Conservation (phyloP, 495 filamentous ascomycete genomes). For the Penicillium turbatum region DNA sequence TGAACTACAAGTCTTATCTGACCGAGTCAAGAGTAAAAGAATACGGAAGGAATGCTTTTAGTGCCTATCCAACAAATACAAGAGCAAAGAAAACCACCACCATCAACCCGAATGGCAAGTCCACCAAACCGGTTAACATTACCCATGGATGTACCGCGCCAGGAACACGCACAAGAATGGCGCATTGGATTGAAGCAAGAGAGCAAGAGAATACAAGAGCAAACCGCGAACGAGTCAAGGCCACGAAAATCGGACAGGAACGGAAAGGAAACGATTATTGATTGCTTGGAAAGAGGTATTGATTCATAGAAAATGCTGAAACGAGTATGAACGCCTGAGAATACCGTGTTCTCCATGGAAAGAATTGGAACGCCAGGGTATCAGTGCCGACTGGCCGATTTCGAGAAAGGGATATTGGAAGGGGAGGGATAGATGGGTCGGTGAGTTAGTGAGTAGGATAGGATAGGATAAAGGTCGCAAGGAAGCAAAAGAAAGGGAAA, state of each 20-base stretch:
- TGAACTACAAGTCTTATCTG: too few relatives aligned
- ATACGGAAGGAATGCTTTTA: too few relatives aligned
- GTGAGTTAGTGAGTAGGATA: background rate
- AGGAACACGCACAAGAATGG: background rate
- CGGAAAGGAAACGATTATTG: background rate
- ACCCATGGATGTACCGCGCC: background rate
- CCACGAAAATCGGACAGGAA: background rate
- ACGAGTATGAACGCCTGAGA: constrained; percentile 9
- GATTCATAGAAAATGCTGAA: background rate
- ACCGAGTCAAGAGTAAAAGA: too few relatives aligned
- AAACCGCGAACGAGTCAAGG: background rate
- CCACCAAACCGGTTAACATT: background rate
- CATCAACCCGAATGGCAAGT: too few relatives aligned
- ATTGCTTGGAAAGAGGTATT: background rate
- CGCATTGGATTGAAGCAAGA: background rate
- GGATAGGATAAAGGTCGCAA: background rate
- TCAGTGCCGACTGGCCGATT: constrained; percentile 3
- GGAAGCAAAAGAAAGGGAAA: background rate
- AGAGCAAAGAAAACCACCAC: too few relatives aligned
- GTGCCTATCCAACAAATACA: too few relatives aligned
- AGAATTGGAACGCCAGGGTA: constrained; percentile 8
- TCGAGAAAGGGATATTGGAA: background rate
- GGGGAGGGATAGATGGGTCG: background rate
- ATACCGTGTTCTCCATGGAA: background rate
- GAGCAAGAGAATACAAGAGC: background rate